A percentile compares a stretch with the other conserved stretches of the same genome.
These are phyloP conservation scores for Ceratobasidium sp. DNA, from an alignment of 1,284 basidiomycete genomes.

Conservation along the genomic window DNA sequence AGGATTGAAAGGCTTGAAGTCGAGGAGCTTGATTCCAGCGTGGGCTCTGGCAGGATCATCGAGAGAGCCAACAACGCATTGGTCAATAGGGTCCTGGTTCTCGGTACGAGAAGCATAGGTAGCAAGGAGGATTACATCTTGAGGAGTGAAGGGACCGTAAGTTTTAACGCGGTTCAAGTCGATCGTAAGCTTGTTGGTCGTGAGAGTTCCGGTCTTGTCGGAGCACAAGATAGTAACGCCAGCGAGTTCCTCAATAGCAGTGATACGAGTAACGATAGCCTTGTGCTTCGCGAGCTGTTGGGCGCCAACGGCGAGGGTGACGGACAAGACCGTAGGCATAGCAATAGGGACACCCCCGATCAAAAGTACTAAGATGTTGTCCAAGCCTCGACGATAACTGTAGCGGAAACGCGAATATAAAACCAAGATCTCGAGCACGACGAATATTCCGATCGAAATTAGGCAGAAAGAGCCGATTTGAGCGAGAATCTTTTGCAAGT, in stretches of 20 bases:
- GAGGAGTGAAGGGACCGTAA: slow-evolving; percentile 89
- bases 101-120: slow-evolving; percentile 98
- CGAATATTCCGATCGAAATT: slow-evolving; percentile 92
- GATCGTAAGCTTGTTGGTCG: slow-evolving; percentile 99
- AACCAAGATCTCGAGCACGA: slow-evolving; percentile 89
- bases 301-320: slow-evolving; percentile 97
- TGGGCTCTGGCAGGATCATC: slow-evolving; percentile 82
- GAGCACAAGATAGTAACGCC: slow-evolving; percentile 98
- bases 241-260: slow-evolving; percentile 96
- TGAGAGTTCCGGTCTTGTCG: slow-evolving; percentile 97
- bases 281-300: slow-evolving; percentile 99
- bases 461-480: slow-evolving; percentile 97
- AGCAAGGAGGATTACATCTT: slow-evolving; percentile 92
- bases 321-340: slow-evolving; percentile 96
- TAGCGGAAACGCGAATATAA: slow-evolving; percentile 91
- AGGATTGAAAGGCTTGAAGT: slow-evolving; percentile 99
- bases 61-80: slow-evolving; percentile 86
- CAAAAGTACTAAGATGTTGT: slow-evolving; percentile 96
- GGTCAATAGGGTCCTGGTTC: slow-evolving; percentile 98
- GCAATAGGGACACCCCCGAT: slow-evolving; percentile 99
- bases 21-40: slow-evolving; percentile 92
- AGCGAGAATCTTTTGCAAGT: slow-evolving; percentile 97
- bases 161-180: slow-evolving; percentile 93
- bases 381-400: slow-evolving; percentile 91
- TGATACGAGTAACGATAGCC: slow-evolving; percentile 98